phyloP scores from a whole-genome alignment of 2,329 filamentous ascomycete species.

The Colletotrichum sp. region DNA sequence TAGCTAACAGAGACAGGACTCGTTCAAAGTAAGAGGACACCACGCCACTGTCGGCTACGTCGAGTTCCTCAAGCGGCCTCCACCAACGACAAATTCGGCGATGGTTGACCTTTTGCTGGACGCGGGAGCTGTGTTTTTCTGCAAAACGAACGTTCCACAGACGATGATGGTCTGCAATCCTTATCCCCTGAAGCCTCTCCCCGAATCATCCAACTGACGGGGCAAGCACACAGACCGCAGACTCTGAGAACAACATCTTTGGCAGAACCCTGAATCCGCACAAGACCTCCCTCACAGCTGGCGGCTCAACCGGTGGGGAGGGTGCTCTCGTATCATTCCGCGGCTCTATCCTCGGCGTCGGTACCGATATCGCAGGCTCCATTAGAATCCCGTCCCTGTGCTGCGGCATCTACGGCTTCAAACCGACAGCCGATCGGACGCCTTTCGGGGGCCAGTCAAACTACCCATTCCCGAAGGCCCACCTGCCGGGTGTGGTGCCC shows the following conservation, averaged over 20 bases:
- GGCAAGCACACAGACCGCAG: slow-evolving; percentile 54
- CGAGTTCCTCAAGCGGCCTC: slow-evolving; percentile 56
- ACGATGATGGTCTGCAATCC: slow-evolving; percentile 45
- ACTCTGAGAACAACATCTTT: slow-evolving; percentile 58
- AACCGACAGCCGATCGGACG: slow-evolving; percentile 37
- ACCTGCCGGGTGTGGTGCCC: slow-evolving; percentile 34
- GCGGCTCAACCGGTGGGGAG: slow-evolving; percentile 69
- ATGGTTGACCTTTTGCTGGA: slow-evolving; percentile 63
- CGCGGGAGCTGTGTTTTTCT: slow-evolving; percentile 70
- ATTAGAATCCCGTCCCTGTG: slow-evolving; percentile 49
- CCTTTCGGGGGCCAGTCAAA: slow-evolving; percentile 25
- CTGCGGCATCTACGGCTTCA: slow-evolving; percentile 47
- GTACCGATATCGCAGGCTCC: slow-evolving; percentile 48
- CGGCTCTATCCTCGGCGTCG: slow-evolving; percentile 45
- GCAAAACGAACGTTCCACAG: slow-evolving; percentile 73
- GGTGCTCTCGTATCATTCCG: slow-evolving; percentile 44
- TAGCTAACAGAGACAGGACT: slow-evolving; percentile 54
- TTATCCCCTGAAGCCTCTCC: not conserved
- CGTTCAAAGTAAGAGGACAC: slow-evolving; percentile 59
- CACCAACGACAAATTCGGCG: slow-evolving; percentile 54
- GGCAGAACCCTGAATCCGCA: slow-evolving; percentile 63
- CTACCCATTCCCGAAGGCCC: slow-evolving; percentile 1
- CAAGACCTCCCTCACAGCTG: slow-evolving; percentile 64
- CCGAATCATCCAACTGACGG: not conserved
- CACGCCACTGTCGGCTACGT: slow-evolving; percentile 62